Base-by-base conservation (phyloP, 2,329 filamentous ascomycete genomes). In the Diaporthe sp. region DNA sequence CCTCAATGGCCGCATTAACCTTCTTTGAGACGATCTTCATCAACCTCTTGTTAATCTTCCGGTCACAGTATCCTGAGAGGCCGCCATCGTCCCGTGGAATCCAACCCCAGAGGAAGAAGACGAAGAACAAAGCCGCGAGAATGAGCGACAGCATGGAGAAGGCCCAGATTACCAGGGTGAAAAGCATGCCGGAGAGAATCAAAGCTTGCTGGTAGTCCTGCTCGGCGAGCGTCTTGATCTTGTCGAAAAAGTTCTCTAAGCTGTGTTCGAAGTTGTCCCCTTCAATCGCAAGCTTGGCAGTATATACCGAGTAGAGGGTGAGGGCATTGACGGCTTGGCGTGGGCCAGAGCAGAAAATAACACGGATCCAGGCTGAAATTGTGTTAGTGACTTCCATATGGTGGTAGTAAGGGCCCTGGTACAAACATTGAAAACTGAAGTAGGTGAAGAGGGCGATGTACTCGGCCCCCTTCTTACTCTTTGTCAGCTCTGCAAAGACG, bases 381-480 rank as follows among this genome's bases (percentile, higher is more conserved):
- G 13, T 15, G 75, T 79, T 55, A 83, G 80, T 57, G 59, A 13
- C 19, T 39, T 12, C 37, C 6, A 13, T 13, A 25, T 42, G 1
- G 8, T 13, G 19, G 4, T 13, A 46, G 8, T 22, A 37, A 13
- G n/a, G 13, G n/a, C n/a, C 2, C 37, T 28, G 62, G 74, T 53
- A 37, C 39, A 53, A 34, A 91, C 90, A 87, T 82, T 93, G 90
- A 73, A 93, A 91, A 72, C 86, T 93, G 84, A 98, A 98, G 83
- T 98, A 98, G 39, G 95, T 94, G 82, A 98, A 98, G 6, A 98
- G 88, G 4, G 96, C 96, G 78, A 98, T 90, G 80, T 98, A 98
- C 83, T 98, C 95, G 74, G 93, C 93, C 25, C 95, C 95, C 85
- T 98, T 97, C 82, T 94, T 96, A 84, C 94, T 95, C 85, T 96